Evolutionary conservation across 2,329 filamentous ascomycete genomes (phyloP).

Genomic region (Monosporascus sp.): DNA sequence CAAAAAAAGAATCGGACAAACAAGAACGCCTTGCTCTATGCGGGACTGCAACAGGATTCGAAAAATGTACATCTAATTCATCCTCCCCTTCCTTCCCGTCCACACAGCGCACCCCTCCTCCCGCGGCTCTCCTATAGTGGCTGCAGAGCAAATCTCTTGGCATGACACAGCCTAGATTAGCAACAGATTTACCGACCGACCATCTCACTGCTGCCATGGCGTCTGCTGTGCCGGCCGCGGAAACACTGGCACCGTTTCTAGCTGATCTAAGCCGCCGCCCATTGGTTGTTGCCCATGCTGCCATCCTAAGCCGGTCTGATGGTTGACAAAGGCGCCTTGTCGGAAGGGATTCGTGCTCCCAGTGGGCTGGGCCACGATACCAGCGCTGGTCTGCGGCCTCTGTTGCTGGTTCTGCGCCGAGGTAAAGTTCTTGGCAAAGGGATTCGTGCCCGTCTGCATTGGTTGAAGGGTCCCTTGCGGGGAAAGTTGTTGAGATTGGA

Average conservation of each 20-base stretch:
- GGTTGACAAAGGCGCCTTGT: constrained; percentile 84
- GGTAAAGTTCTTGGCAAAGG: constrained; percentile 48
- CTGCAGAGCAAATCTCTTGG: no score
- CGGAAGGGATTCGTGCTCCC: constrained; percentile 94
- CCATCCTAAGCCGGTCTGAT: constrained; percentile 83
- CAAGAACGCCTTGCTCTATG: constrained; percentile 25
- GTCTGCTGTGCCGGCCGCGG: constrained; percentile 67
- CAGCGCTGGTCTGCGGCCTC: constrained; percentile 40
- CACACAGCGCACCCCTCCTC: no score
- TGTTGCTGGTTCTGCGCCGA: constrained; percentile 29
- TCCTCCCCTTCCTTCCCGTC: background rate
- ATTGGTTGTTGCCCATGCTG: constrained; percentile 74
- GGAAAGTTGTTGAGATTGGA: constrained; percentile 36
- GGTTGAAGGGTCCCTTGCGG: constrained; percentile 39
- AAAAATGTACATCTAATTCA: background rate
- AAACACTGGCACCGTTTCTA: constrained; percentile 79
- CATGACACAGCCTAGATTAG: no score
- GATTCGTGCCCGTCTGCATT: constrained; percentile 53
- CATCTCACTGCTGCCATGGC: constrained; percentile 50
- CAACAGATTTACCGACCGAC: no score
- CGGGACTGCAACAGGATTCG: constrained; percentile 6
- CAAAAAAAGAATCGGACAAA: constrained; percentile 12
- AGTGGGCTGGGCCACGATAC: constrained; percentile 68
- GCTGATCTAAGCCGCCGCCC: constrained; percentile 72
- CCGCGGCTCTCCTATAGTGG: no score